Conservation (phyloP, 139 green algal genomes). For the Ulvella scutata region DNA sequence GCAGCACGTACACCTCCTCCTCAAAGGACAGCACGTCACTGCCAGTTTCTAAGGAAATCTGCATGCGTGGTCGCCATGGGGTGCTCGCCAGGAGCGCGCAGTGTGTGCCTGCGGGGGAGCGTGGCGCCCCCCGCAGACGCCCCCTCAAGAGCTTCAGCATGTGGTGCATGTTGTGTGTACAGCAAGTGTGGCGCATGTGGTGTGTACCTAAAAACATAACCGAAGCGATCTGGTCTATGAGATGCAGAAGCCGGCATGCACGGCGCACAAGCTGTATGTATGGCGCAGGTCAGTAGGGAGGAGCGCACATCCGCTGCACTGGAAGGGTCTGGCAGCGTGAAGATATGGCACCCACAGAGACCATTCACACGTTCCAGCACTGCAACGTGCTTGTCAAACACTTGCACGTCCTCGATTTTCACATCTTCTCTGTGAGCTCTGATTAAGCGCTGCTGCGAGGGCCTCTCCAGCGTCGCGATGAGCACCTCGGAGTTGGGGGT, state of each 20-base stretch:
- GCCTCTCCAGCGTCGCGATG: slow-evolving; percentile 26
- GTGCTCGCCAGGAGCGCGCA: too few relatives aligned
- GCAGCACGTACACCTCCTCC: background rate
- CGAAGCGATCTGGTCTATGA: too few relatives aligned
- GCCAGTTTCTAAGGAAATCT: too few relatives aligned
- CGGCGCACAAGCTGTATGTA: too few relatives aligned
- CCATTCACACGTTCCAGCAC: slow-evolving; percentile 30
- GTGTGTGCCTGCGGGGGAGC: too few relatives aligned
- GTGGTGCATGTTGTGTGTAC: too few relatives aligned
- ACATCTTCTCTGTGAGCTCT: slow-evolving; percentile 55
- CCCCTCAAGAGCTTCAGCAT: too few relatives aligned
- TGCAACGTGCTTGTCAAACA: slow-evolving; percentile 24
- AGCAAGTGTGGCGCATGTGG: too few relatives aligned
- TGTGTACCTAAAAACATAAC: too few relatives aligned
- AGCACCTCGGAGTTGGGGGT: slow-evolving; percentile 72
- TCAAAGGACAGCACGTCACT: background rate
- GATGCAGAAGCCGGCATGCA: too few relatives aligned
- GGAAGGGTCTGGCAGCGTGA: slow-evolving; percentile 19
- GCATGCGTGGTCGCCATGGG: too few relatives aligned
- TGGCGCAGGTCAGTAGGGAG: background rate
- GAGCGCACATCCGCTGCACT: background rate
- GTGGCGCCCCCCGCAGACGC: too few relatives aligned
- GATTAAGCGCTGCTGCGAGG: slow-evolving; percentile 37
- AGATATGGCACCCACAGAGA: slow-evolving; percentile 15
- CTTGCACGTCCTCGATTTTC: slow-evolving; percentile 50